Evolutionary conservation across 202 grass and related monocot species (phyloP), one percentile per base, ranked within the genome.

Genomic region (Miscanthus sacchariflorus): DNA sequence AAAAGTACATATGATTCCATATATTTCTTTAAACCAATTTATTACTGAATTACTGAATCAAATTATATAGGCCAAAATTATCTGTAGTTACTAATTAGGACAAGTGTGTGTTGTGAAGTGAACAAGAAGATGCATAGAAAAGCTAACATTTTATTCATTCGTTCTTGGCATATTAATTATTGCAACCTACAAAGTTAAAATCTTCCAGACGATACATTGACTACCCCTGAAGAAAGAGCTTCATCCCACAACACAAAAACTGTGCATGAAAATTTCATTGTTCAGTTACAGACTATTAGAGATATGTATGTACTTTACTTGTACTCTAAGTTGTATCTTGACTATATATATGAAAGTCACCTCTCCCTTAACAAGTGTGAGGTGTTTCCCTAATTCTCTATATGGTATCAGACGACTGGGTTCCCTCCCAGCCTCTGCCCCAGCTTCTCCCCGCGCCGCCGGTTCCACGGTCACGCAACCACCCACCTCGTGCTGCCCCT

Each of bases 1-100:
- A 61, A 23, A 81, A 83, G 48, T n/a, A 71, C 49, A 56, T 21
- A 67, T 23, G 75, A 14, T 81, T 81, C 72, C 33, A 14, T 24
- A 58, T 48, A 69, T 56, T 69, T 49, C 3, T 46, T 13, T 50
- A 67, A 81, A 25, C 6, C n/a, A 42, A 87, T 54, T 23, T 49
- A 13, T 86, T 81, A 45, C 64, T 25, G 5, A 43, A 72, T 9
- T 12, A 63, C 59, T 19, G 36, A 38, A 38, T 63, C 6, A 67
- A 28, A 14, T 67, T 80, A 43, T 17, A 65, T 17, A 65, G 59
- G 14, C 23, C 6, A 17, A 23, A 56, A 66, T 30, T 81, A 58
- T 52, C 18, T 28, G 63, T 17, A 46, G 24, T 67, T 18, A 33
- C 50, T 21, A 77, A 8, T 76, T 76, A 50, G n/a, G 50, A 77